Evolutionary conservation across 1,284 basidiomycete genomes (phyloP), one percentile per base, ranked within the genome.

Genomic region (Trichosporon faecale): DNA sequence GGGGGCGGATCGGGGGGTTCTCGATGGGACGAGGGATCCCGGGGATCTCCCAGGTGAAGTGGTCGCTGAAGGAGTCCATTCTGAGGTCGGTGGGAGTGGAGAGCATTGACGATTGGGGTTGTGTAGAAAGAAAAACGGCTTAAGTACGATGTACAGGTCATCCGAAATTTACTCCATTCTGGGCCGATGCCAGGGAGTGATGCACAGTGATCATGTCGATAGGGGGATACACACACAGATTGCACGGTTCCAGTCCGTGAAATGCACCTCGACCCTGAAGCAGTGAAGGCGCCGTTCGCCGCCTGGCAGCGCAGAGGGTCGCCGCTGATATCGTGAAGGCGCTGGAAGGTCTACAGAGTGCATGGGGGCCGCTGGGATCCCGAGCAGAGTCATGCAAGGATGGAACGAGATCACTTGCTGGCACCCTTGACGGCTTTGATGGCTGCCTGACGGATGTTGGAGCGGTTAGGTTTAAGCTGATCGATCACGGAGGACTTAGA

Each of bases 401-500:
- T 8, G 18, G 18, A n/a, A 2, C 5, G 40, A 18, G 12, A 7
- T 3, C n/a, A 52, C 18, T 18, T 12, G 11, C 14, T 52, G 49
- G 49, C 49, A 9, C 49, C 49, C 49, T 52, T 52, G 49, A 52
- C n/a, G 23, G 49, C 49, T 9, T 52, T 21, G 49, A 52, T 25
- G 3, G n/a, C 49, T 9, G 23, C 9, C 12, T 25, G 49, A 25
- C 67, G 67, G 18, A 68, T 14, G 49, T 64, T 64, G 31, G 31
- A 25, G 63, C 67, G 61, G 33, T 68, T 65, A 5, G 67, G 21
- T 64, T 65, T 68, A 49, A 68, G 46, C 63, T 68, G 64, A 64
- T 68, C 64, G 16, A 25, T 3, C 35, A 68, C 33, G 52, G 65
- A 64, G 11, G 49, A 44, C 16, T 31, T 18, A n/a, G 67, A 60